Percentiles rank a stretch among this genome's conserved stretches.
These are phyloP conservation scores for Tripterygium wilfordii DNA, from an alignment of 177 flowering plant species.

Conservation along the genomic window DNA sequence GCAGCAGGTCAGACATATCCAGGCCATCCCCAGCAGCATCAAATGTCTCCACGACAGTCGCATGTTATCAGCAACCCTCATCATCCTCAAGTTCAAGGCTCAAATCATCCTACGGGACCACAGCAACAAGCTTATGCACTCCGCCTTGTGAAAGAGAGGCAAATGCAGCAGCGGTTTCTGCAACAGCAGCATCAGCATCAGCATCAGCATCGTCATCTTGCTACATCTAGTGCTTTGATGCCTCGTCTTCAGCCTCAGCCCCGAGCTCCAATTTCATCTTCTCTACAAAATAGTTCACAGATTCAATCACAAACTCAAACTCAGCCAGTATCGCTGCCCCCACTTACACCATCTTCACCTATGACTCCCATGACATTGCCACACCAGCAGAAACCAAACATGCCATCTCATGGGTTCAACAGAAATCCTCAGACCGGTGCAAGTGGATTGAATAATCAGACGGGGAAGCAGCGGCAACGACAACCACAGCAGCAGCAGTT, in stretches of 20 bases:
- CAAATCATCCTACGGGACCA: constrained; percentile 38
- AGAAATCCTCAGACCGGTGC: constrained; percentile 44
- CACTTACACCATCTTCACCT: constrained; percentile 47
- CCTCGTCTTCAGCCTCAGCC: constrained; percentile 46
- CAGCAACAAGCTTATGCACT: constrained; percentile 61
- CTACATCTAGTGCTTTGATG: constrained; percentile 46
- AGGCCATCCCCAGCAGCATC: constrained; percentile 67
- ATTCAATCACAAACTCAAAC: constrained; percentile 47
- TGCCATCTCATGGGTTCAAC: constrained; percentile 43
- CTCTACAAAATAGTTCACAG: constrained; percentile 54
- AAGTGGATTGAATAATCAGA: constrained; percentile 45
- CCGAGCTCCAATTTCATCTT: constrained; percentile 57
- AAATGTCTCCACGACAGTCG: constrained; percentile 52
- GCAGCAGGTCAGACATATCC: constrained; percentile 56
- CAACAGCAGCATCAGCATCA: too few species aligned
- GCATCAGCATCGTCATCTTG: too few species aligned
- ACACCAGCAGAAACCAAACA: constrained; percentile 59
- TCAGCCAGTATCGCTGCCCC: constrained; percentile 41
- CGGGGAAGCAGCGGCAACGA: constrained; percentile 65
- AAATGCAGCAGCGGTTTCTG: constrained; percentile 47
- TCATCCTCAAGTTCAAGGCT: constrained; percentile 58
- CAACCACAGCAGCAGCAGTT: constrained; percentile 52
- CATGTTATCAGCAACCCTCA: constrained; percentile 48
- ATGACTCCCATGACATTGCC: constrained; percentile 49
- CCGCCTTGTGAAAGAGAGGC: constrained; percentile 75